Conservation (phyloP, 495 filamentous ascomycete genomes). For the Xylaria bambusicola region DNA sequence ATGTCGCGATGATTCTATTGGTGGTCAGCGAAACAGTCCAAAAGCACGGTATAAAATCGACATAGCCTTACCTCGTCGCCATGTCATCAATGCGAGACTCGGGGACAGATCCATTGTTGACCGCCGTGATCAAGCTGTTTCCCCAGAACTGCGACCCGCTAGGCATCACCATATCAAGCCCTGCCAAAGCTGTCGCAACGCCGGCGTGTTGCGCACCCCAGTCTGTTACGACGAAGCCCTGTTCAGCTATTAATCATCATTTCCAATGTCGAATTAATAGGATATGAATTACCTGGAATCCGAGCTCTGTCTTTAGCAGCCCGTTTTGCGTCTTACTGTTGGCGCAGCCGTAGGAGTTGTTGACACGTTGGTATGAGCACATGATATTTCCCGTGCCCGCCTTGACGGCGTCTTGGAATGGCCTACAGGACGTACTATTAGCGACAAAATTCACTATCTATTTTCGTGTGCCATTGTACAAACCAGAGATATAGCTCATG, state of each 20-base stretch:
- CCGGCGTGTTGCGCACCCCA: conserved; percentile 55
- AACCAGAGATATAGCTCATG: conserved; percentile 73
- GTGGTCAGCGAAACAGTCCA: conserved; percentile 4
- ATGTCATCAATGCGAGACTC: conserved; percentile 49
- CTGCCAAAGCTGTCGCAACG: conserved; percentile 42
- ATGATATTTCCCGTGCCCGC: conserved; percentile 64
- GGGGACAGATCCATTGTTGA: conserved; percentile 41
- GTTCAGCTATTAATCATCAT: conserved; percentile 28
- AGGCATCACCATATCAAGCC: conserved; percentile 54
- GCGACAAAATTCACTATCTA: not conserved
- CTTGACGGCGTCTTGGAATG: conserved; percentile 65
- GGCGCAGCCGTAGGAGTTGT: conserved; percentile 65
- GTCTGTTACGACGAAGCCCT: conserved; percentile 51
- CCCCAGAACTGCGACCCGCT: conserved; percentile 48
- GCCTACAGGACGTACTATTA: conserved; percentile 35
- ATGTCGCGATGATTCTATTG: conserved; percentile 60
- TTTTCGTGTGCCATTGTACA: conserved; percentile 36
- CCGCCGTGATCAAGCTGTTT: conserved; percentile 24
- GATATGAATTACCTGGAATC: conserved; percentile 54
- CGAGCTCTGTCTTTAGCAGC: conserved; percentile 65
- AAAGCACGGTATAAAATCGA: not conserved
- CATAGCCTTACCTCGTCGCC: conserved; percentile 40
- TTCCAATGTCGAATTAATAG: conserved; percentile 36
- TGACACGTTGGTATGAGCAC: conserved; percentile 71
- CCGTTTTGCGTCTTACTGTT: conserved; percentile 64